These are phyloP conservation scores for Coemansia sp. DNA, from an alignment of 192 early-diverging fungal species.

Conservation along the genomic window DNA sequence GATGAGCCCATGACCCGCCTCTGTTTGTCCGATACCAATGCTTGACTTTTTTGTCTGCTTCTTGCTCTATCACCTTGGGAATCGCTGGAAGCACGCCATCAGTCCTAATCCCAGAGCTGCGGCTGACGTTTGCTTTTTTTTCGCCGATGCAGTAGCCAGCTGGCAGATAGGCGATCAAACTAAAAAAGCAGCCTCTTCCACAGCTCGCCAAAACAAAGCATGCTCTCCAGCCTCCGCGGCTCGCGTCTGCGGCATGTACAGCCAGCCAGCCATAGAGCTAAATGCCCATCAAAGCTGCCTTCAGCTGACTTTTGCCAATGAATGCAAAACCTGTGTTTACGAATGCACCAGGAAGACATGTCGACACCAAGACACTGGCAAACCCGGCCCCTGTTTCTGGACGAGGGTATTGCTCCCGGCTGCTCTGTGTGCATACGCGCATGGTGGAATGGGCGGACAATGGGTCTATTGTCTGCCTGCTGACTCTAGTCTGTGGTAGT, in stretches of 20 bases:
- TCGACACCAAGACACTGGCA: background rate
- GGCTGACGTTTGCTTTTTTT: background rate
- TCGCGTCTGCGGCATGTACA: background rate
- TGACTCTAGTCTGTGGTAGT: slow-evolving; percentile 1
- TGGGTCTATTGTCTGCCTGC: slow-evolving; percentile 1
- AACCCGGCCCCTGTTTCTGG: background rate
- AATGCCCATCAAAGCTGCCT: background rate
- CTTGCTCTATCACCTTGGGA: slow-evolving; percentile 1
- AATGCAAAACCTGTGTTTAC: background rate
- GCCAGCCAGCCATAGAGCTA: background rate
- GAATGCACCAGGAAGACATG: background rate
- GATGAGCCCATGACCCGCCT: background rate
- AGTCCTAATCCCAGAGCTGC: background rate
- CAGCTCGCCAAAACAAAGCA: background rate
- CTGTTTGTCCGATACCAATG: background rate
- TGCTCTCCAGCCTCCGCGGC: background rate
- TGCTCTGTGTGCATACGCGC: background rate
- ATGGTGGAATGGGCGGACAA: background rate
- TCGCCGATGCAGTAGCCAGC: background rate
- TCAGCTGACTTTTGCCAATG: slow-evolving; percentile 4
- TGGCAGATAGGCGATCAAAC: background rate
- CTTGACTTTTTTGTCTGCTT: background rate
- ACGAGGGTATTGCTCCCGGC: slow-evolving; percentile 4
- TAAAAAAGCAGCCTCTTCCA: background rate
- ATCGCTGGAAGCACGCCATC: background rate